A percentile compares a stretch with the other conserved stretches of the same genome.
Conservation (phyloP, 768 basidiomycete genomes). For the Tulasnella sp. region DNA sequence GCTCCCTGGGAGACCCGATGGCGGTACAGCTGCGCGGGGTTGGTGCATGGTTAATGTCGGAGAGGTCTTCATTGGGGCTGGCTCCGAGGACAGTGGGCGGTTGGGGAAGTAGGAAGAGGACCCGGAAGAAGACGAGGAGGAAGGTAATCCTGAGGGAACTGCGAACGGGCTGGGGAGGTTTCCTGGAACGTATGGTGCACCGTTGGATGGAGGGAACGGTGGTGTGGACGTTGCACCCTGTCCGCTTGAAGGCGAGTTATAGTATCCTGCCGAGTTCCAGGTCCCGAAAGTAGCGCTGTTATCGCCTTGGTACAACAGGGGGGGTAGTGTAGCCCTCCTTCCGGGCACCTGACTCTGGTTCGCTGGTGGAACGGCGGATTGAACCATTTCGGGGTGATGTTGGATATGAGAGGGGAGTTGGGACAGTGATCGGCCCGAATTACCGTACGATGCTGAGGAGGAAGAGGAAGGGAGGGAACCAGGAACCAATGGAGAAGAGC, state of each 20-base stretch:
- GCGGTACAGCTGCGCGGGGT: not conserved
- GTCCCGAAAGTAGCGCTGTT: not conserved
- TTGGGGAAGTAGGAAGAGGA: not conserved
- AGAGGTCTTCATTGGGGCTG: not conserved
- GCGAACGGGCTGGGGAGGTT: slow-evolving; percentile 3
- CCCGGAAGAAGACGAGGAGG: not conserved
- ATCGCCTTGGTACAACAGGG: not conserved
- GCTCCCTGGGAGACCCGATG: slow-evolving; percentile 4
- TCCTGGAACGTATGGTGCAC: not conserved
- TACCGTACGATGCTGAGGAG: not conserved
- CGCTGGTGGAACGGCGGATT: slow-evolving; percentile 14
- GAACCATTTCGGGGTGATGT: slow-evolving; percentile 15
- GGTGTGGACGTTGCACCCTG: not conserved
- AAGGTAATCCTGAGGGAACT: not conserved
- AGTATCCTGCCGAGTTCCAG: not conserved
- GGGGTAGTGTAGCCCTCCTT: not conserved
- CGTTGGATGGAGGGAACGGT: not conserved
- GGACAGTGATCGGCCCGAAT: not conserved
- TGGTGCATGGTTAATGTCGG: not conserved
- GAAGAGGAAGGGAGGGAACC: not conserved
- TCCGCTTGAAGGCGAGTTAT: not conserved
- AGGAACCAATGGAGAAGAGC: not conserved
- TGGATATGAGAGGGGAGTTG: slow-evolving; percentile 7
- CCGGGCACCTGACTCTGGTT: not conserved
- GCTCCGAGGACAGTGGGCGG: not conserved